Evolutionary conservation across 139 green algal genomes (phyloP).

Genomic region (Raphidocelis subcapitata): DNA sequence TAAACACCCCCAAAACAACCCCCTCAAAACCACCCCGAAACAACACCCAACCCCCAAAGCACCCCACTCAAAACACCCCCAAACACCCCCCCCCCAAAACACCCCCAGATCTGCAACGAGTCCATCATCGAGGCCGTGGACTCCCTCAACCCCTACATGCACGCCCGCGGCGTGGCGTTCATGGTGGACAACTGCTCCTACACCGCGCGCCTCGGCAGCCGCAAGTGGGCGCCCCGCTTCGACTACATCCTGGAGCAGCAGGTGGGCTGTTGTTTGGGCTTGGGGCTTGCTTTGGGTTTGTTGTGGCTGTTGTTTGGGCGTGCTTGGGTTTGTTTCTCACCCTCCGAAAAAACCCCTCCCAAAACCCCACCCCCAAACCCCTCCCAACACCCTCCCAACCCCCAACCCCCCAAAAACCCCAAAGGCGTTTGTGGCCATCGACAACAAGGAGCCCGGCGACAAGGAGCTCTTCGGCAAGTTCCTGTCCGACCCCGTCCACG

Average conservation of each 20-base stretch:
- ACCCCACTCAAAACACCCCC: no score
- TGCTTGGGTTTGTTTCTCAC: not conserved
- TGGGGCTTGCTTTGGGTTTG: not conserved
- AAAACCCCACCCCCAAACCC: no score
- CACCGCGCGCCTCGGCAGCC: slow-evolving; percentile 93
- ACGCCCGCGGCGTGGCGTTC: slow-evolving; percentile 97
- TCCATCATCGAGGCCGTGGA: slow-evolving; percentile 98
- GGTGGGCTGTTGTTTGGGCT: not conserved
- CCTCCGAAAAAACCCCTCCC: no score
- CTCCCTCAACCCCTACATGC: slow-evolving; percentile 99
- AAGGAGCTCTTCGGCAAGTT: slow-evolving; percentile 60
- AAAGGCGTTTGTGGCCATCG: slow-evolving; percentile 72
- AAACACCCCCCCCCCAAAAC: no score
- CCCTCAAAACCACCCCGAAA: no score
- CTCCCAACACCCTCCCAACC: not conserved
- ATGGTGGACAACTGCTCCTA: slow-evolving; percentile 99
- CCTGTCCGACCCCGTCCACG: slow-evolving; percentile 59
- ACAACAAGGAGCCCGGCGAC: slow-evolving; percentile 61
- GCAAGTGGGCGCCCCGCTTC: slow-evolving; percentile 99
- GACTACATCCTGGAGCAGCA: slow-evolving; percentile 98
- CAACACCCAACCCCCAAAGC: no score
- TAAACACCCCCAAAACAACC: no score
- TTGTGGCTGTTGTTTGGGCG: not conserved
- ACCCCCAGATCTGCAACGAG: slow-evolving; percentile 95
- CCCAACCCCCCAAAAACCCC: not conserved